These are phyloP conservation scores for Vigna radiata DNA, from an alignment of 306 rosid species.

Conservation along the genomic window DNA sequence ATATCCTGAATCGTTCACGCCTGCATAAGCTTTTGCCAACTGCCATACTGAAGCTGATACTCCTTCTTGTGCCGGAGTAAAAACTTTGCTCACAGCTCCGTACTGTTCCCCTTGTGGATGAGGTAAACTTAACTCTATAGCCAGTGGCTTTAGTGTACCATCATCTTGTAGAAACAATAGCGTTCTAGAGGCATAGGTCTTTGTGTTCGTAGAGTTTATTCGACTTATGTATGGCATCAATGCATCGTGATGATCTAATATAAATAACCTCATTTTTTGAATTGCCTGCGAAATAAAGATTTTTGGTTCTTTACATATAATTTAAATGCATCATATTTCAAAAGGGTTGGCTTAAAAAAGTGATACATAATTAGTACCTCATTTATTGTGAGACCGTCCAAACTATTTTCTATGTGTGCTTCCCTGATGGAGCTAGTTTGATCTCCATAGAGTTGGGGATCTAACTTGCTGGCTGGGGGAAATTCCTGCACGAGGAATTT, in stretches of 20 bases:
- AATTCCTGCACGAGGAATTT: constrained; percentile 65
- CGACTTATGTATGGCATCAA: constrained; percentile 73
- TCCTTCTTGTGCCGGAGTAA: constrained; percentile 67
- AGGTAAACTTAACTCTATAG: constrained; percentile 91
- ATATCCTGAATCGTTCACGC: constrained; percentile 92
- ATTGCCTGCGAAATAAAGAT: constrained; percentile 63
- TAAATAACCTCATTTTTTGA: constrained; percentile 63
- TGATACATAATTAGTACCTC: constrained; percentile 52
- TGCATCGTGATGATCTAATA: constrained; percentile 88
- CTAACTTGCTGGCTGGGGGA: constrained; percentile 85
- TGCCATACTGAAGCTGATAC: constrained; percentile 84
- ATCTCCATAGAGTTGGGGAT: constrained; percentile 64
- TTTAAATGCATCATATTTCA: constrained; percentile 18
- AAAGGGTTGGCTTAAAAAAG: not conserved
- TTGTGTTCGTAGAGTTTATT: constrained; percentile 86
- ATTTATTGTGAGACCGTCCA: constrained; percentile 69
- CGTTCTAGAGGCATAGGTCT: constrained; percentile 85
- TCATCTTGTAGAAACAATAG: constrained; percentile 75
- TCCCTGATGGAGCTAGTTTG: constrained; percentile 75
- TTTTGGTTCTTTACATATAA: constrained; percentile 3
- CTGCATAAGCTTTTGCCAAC: constrained; percentile 88
- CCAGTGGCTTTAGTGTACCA: constrained; percentile 83
- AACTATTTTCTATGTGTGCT: constrained; percentile 58
- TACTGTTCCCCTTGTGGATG: constrained; percentile 82
- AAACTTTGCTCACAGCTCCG: constrained; percentile 79